Percentiles rank a stretch among this genome's conserved stretches.
Conservation (phyloP, 1,284 basidiomycete genomes). For the Apiotrichum laibachii region DNA sequence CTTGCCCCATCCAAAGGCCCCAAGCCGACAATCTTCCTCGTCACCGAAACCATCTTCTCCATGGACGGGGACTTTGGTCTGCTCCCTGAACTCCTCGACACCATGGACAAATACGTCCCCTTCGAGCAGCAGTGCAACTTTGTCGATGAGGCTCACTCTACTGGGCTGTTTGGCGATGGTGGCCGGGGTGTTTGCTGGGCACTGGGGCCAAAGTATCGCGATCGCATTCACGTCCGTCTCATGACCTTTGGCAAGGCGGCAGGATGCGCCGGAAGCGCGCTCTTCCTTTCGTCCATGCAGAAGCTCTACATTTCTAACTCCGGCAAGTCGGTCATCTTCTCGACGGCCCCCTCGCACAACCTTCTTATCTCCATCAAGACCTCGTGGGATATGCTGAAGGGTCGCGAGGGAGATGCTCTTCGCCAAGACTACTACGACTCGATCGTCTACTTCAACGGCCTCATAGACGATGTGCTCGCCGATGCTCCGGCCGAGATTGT, state of each 20-base stretch:
- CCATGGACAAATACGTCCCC: neutral
- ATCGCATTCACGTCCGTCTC: slow-evolving; percentile 1
- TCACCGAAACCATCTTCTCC: neutral
- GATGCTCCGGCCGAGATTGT: neutral
- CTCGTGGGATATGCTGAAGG: neutral
- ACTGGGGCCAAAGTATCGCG: neutral
- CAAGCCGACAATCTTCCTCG: neutral
- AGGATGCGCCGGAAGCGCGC: neutral
- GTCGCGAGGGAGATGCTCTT: neutral
- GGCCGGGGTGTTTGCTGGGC: neutral
- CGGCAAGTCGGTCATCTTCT: neutral
- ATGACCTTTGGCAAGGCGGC: neutral
- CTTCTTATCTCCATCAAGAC: neutral
- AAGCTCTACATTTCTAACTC: neutral
- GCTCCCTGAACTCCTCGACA: neutral
- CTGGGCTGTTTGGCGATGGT: neutral
- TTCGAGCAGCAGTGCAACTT: neutral
- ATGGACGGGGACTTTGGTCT: slow-evolving; percentile 1
- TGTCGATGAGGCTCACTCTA: slow-evolving; percentile 1
- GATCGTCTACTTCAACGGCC: neutral
- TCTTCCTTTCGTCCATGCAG: neutral
- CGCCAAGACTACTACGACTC: neutral
- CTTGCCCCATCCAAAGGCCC: neutral
- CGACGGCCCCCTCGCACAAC: neutral
- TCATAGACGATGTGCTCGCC: neutral